A percentile compares a stretch with the other conserved stretches of the same genome.
Evolutionary conservation across 1,284 basidiomycete species (phyloP).

Genomic region (Nidula niveotomentosa): DNA sequence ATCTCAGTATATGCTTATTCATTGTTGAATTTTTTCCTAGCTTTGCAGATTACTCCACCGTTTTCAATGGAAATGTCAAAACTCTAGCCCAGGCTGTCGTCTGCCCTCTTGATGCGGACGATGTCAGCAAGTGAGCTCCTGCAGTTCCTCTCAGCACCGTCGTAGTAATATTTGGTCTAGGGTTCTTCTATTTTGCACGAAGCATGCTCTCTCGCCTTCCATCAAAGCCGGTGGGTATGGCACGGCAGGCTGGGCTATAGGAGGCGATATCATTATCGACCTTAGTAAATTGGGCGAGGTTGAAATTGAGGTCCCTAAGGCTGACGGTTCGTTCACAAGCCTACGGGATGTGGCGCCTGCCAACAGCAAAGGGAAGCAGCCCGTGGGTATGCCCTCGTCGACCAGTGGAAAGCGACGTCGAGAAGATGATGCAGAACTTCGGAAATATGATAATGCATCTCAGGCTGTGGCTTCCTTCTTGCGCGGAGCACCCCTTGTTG

Average conservation of each 20-base stretch:
- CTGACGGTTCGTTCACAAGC: constrained; percentile 53
- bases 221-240: constrained; percentile 88
- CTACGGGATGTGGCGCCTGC: constrained; percentile 49
- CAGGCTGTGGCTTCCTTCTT: constrained; percentile 55
- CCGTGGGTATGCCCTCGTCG: constrained; percentile 12
- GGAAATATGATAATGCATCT: constrained; percentile 55
- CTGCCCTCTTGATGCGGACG: constrained; percentile 70
- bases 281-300: constrained; percentile 66
- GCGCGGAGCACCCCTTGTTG: constrained; percentile 29
- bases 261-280: constrained; percentile 83
- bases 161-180: constrained; percentile 32
- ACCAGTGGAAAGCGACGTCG: constrained; percentile 51
- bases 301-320: constrained; percentile 61
- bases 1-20: constrained; percentile 1
- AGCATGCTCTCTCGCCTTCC: constrained; percentile 72
- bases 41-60: constrained; percentile 58
- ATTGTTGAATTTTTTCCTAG: constrained; percentile 32
- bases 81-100: constrained; percentile 58
- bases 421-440: constrained; percentile 51
- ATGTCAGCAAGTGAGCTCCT: constrained; percentile 66
- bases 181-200: constrained; percentile 67
- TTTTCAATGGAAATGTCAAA: constrained; percentile 81
- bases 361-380: constrained; percentile 55
- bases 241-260: constrained; percentile 85
- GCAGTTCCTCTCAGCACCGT: constrained; percentile 7